Conservation (phyloP, 2,329 filamentous ascomycete genomes). For the Pseudogymnoascus sp. region DNA sequence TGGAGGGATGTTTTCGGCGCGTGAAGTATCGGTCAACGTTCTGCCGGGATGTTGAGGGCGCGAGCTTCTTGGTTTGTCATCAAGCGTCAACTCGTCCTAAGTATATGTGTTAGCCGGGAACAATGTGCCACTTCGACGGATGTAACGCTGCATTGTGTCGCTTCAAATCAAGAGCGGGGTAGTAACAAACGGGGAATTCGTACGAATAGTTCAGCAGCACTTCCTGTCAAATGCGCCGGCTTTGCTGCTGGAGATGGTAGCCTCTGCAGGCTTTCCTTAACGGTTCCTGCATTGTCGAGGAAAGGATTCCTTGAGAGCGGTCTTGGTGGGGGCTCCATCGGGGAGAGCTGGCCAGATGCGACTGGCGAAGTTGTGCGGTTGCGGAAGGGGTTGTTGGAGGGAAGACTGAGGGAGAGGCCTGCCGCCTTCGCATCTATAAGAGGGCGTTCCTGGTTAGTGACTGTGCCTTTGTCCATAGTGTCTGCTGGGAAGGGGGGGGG, state of each 20-base stretch:
- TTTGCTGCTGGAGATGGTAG: constrained; percentile 27
- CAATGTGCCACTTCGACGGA: constrained; percentile 20
- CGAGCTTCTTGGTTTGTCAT: constrained; percentile 41
- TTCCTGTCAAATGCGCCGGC: constrained; percentile 32
- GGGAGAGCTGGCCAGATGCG: constrained; percentile 41
- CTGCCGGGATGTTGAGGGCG: constrained; percentile 18
- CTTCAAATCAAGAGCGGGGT: constrained; percentile 13
- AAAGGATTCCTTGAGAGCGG: constrained; percentile 69
- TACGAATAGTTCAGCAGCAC: constrained; percentile 70
- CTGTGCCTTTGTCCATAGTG: neutral
- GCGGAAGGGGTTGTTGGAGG: constrained; percentile 72
- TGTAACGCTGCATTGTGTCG: constrained; percentile 29
- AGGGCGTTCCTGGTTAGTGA: neutral
- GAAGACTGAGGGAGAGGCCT: constrained; percentile 54
- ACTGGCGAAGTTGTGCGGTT: constrained; percentile 59
- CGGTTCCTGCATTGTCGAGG: constrained; percentile 46
- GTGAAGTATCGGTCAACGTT: constrained; percentile 27
- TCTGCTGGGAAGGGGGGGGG: neutral
- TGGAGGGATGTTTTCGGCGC: constrained; percentile 42
- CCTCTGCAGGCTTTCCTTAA: neutral
- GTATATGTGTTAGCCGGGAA: constrained; percentile 25
- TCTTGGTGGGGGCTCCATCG: constrained; percentile 47
- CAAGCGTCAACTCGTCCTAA: constrained; percentile 59
- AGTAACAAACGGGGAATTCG: constrained; percentile 33
- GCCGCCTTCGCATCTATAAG: constrained; percentile 20